Base-by-base conservation (phyloP, 2,329 filamentous ascomycete genomes). In the Metarhizium humberi region DNA sequence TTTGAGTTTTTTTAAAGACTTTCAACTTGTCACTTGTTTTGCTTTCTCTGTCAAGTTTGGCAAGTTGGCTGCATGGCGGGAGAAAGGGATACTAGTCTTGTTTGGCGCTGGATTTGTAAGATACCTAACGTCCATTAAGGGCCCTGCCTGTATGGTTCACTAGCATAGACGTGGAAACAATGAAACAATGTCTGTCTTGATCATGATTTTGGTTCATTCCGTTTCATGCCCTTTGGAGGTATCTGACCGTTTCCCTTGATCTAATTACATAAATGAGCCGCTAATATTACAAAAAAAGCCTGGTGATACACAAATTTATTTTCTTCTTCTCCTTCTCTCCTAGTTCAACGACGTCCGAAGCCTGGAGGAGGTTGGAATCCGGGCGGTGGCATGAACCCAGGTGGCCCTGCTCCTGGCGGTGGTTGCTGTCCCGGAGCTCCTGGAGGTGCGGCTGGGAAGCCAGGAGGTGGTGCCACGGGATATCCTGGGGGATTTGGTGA, bases 301-400 rank as follows among this genome's bases (percentile, higher is more conserved):
- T 40, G 38, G 14, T 40, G 38, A 16, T 14, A 11, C 18, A 20
- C n/a, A 11, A 20, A 25, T 10, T 18, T 20, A 45, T 16, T 2
- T 50, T 32, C n/a, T 11, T 42, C n/a, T 38, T 51, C 49, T 5
- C n/a, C 16, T 4, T 25, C 32, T n/a, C 14, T 18, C 14, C 42
- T 32, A 20, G 4, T 16, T 57, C 42, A 50, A 40, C 71, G 67
- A 36, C 69, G 66, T 47, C 63, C 68, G 58, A 74, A 75, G 30
- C 75, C 74, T 8, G 75, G 74, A 16, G 75, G 75, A 11, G 75
- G 73, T 58, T 74, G 73, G 58, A 77, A 77, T 2, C 74, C 75
- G 6, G 73, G 72, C 48, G 72, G 70, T 2, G 71, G 70, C 65
- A 70, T 67, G 51, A 72, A 69, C 5, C 72, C 72, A 3, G 74